These are phyloP conservation scores for Extremus antarcticus DNA, from an alignment of 495 filamentous ascomycete species.

Conservation along the genomic window DNA sequence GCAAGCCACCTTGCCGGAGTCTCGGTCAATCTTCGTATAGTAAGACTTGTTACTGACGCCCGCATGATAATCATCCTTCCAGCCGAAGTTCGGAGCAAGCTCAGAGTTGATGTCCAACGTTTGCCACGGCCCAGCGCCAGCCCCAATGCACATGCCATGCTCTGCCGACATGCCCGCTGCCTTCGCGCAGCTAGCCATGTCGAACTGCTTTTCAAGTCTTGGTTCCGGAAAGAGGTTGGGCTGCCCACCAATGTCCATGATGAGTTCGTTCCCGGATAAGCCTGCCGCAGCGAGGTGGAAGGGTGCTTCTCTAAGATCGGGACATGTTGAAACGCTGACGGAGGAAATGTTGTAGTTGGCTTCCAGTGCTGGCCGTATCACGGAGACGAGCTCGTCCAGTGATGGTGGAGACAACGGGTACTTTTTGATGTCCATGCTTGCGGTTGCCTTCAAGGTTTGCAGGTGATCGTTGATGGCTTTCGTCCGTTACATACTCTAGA, in stretches of 20 bases:
- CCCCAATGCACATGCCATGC: slow-evolving; percentile 10
- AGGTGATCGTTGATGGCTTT: not conserved
- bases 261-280: slow-evolving; percentile 8
- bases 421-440: slow-evolving; percentile 7
- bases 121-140: slow-evolving; percentile 15
- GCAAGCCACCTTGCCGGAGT: not conserved
- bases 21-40: slow-evolving; percentile 4
- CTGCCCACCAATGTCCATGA: slow-evolving; percentile 18
- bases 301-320: slow-evolving; percentile 8
- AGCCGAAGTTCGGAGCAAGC: slow-evolving; percentile 13
- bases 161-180: slow-evolving; percentile 6
- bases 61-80: slow-evolving; percentile 3
- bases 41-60: slow-evolving; percentile 5
- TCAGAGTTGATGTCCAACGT: slow-evolving; percentile 9
- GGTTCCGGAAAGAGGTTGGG: slow-evolving; percentile 17
- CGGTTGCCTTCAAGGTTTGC: not conserved
- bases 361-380: slow-evolving; percentile 4
- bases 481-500: not conserved
- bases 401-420: slow-evolving; percentile 11
- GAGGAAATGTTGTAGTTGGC: slow-evolving; percentile 7
- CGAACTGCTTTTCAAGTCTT: slow-evolving; percentile 11
- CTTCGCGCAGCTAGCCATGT: slow-evolving; percentile 8
- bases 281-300: slow-evolving; percentile 10
- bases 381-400: slow-evolving; percentile 5
- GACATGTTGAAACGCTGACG: slow-evolving; percentile 4